A percentile compares a stretch with the other conserved stretches of the same genome.
Evolutionary conservation across 441 rosid genomes (phyloP).

Genomic region (Oxalis stricta): DNA sequence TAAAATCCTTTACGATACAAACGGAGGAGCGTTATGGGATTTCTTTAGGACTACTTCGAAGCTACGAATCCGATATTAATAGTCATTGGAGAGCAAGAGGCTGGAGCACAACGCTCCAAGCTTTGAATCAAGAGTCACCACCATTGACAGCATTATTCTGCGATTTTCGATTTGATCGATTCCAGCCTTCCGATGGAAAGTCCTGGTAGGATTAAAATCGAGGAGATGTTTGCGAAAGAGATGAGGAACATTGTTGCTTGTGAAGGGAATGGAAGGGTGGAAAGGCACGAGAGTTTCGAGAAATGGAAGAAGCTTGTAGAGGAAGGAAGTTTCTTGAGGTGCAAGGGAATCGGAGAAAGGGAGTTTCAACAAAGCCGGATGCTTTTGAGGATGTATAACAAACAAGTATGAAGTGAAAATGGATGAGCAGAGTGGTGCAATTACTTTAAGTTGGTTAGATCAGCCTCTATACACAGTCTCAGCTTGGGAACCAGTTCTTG

Average conservation of each 20-base stretch:
- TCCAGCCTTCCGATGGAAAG: constrained; percentile 51
- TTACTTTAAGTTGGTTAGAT: constrained; percentile 67
- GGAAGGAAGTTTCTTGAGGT: constrained; percentile 60
- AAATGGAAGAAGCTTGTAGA: constrained; percentile 74
- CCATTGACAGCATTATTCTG: constrained; percentile 68
- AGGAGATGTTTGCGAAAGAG: constrained; percentile 79
- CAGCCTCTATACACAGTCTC: constrained; percentile 85
- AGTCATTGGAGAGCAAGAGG: constrained; percentile 77
- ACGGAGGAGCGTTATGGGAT: constrained; percentile 58
- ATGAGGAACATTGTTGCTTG: constrained; percentile 73
- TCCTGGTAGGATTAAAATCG: constrained; percentile 51
- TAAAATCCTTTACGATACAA: constrained; percentile 55
- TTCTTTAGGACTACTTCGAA: constrained; percentile 60
- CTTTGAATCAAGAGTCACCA: constrained; percentile 53
- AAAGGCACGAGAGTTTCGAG: constrained; percentile 60
- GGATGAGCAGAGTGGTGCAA: constrained; percentile 36
- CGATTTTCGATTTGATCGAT: constrained; percentile 67
- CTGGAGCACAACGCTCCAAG: constrained; percentile 32
- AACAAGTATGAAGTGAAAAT: constrained; percentile 31
- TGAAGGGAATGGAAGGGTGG: constrained; percentile 77
- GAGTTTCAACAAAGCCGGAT: constrained; percentile 71
- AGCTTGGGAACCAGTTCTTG: constrained; percentile 60
- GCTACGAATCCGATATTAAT: constrained; percentile 62
- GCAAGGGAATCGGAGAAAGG: constrained; percentile 48
- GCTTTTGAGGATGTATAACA: constrained; percentile 64